These are phyloP conservation scores for Colletotrichum eleusines DNA, from an alignment of 2,329 filamentous ascomycete genomes.

Conservation along the genomic window DNA sequence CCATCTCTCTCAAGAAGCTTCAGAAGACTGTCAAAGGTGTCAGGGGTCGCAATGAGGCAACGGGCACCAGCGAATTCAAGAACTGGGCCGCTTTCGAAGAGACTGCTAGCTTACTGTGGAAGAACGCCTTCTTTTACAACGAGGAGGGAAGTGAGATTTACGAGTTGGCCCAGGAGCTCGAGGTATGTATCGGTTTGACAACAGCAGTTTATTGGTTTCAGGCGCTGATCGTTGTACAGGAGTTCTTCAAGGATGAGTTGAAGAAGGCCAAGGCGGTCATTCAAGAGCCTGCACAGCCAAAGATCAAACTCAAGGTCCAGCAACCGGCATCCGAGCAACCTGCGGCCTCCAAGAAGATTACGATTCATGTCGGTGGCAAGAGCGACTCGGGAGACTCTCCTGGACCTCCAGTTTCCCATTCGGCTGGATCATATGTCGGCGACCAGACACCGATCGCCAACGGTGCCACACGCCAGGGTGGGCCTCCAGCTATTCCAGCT, in stretches of 20 bases:
- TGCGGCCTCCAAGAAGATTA: slow-evolving; percentile 72
- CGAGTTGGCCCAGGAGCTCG: slow-evolving; percentile 79
- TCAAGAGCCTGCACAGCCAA: slow-evolving; percentile 77
- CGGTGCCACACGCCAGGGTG: slow-evolving; percentile 39
- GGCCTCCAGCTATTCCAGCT: slow-evolving; percentile 34
- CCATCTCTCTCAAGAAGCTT: slow-evolving; percentile 81
- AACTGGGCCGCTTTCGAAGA: slow-evolving; percentile 86
- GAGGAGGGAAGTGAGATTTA: slow-evolving; percentile 91
- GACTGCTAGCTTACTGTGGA: slow-evolving; percentile 84
- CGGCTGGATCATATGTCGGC: slow-evolving; percentile 50
- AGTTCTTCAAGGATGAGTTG: slow-evolving; percentile 76
- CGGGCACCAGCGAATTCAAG: slow-evolving; percentile 77
- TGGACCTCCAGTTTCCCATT: slow-evolving; percentile 53
- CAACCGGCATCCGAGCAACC: slow-evolving; percentile 50
- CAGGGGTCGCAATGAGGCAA: slow-evolving; percentile 74
- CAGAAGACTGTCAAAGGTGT: slow-evolving; percentile 82
- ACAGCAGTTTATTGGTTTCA: neutral
- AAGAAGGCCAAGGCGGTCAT: slow-evolving; percentile 79
- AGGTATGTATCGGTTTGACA: slow-evolving; percentile 63
- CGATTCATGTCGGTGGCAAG: slow-evolving; percentile 75
- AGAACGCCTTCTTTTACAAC: slow-evolving; percentile 89
- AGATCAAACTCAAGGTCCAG: slow-evolving; percentile 83
- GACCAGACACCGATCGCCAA: slow-evolving; percentile 52
- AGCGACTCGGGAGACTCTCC: slow-evolving; percentile 67
- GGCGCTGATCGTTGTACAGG: slow-evolving; percentile 57